Base-by-base conservation (phyloP, 2,329 filamentous ascomycete genomes). In the Amauroascus niger region DNA sequence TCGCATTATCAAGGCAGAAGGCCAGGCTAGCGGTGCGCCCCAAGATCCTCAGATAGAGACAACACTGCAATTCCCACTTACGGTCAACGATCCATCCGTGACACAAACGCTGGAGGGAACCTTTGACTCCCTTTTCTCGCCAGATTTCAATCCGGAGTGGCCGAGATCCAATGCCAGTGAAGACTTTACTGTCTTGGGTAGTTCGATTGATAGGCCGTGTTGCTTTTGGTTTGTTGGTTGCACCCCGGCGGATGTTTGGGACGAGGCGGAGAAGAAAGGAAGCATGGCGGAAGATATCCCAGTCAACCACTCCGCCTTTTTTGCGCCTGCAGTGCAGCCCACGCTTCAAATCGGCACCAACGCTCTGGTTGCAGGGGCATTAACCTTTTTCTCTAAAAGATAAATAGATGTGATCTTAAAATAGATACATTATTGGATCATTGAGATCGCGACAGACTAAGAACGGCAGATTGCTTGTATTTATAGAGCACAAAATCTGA, bases 211-310 rank as follows among this genome's bases (percentile, higher is more conserved):
- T 3, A 65, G 69, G 57, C 80, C 80, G 4, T 74, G 71, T 57
- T 74, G 69, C 45, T 83, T 81, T 60, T 83, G 78, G 69, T 68
- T 77, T 60, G 74, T 79, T 58, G 81, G 81, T 0, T 78, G 79
- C 0, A 73, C 73, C 26, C 76, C 79, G 55, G 64, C 66, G 0
- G 70, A 70, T 49, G 48, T 72, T 3, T 82, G 75, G 72, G 77
- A 82, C 63, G 64, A 70, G 56, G 70, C 68, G 13, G 68, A 73
- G 62, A 67, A 63, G 52, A 69, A 74, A 37, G 75, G 74, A 0
- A 67, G 52, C 59, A 64, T 71, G 3, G 55, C 44, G 56, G 67
- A 72, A 57, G 76, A 75, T 50, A 72, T 83, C 11, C 77, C 81
- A 0, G 74, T 75, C 0, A 84, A 84, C 58, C 81, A 84, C 62